Conservation (phyloP, 306 rosid species). For the Rosa multiflora region DNA sequence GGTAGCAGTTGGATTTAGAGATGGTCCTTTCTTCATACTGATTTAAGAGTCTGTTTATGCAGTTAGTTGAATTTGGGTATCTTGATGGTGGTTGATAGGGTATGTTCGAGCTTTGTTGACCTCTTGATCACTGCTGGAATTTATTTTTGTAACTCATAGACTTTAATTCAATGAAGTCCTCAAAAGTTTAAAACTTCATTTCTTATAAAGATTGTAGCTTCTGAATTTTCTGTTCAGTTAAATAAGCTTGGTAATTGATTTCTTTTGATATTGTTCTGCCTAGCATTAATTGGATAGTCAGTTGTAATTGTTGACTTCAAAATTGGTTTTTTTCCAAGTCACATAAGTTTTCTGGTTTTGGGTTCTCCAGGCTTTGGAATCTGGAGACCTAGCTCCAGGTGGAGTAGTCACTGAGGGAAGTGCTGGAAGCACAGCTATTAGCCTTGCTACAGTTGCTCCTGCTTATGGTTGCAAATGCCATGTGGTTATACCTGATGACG, state of each 20-base stretch:
- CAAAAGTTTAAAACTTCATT: background rate
- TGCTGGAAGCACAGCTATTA: conserved; percentile 92
- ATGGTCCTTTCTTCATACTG: background rate
- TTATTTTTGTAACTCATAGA: background rate
- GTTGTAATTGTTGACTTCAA: background rate
- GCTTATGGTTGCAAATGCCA: conserved; percentile 89
- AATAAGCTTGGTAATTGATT: background rate
- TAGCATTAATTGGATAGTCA: background rate
- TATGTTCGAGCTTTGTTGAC: background rate
- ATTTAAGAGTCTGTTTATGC: background rate
- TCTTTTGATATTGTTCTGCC: background rate
- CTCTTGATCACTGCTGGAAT: background rate
- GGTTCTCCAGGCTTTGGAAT: conserved; percentile 68
- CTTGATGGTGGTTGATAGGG: background rate
- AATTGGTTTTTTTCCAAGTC: background rate
- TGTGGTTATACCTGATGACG: conserved; percentile 93
- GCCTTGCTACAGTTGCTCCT: conserved; percentile 92
- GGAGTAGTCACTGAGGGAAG: conserved; percentile 95
- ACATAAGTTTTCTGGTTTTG: background rate
- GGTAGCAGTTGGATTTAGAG: background rate
- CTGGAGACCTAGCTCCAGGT: conserved; percentile 64
- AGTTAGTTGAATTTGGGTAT: background rate
- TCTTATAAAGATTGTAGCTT: background rate
- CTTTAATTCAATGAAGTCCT: background rate
- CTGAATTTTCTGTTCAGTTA: background rate